Conservation (phyloP, 495 filamentous ascomycete species). For the Amorphotheca resinae region DNA sequence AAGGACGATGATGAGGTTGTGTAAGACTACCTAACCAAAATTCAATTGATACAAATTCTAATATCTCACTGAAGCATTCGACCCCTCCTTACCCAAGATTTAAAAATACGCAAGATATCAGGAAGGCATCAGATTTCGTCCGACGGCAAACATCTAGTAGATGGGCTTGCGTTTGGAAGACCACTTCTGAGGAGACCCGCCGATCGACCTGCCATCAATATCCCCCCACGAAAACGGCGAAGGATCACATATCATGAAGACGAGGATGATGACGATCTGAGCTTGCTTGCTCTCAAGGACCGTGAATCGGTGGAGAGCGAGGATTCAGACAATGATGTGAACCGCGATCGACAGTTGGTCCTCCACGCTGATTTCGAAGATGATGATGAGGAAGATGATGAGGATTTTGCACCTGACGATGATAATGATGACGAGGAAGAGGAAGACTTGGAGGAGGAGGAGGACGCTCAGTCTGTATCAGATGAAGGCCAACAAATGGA, state of each 20-base stretch:
- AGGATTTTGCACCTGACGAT: slow-evolving; percentile 17
- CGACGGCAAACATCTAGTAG: slow-evolving; percentile 73
- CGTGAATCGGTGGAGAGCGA: no score
- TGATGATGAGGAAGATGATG: slow-evolving; percentile 23
- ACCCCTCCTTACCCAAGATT: slow-evolving; percentile 61
- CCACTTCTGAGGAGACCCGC: slow-evolving; percentile 46
- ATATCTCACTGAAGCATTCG: slow-evolving; percentile 49
- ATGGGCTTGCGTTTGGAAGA: slow-evolving; percentile 80
- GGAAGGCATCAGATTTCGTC: slow-evolving; percentile 74
- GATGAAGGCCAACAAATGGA: slow-evolving; percentile 5
- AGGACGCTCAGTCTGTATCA: background rate
- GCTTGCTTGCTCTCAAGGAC: no score
- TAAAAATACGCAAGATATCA: slow-evolving; percentile 58
- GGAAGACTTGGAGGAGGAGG: slow-evolving; percentile 17
- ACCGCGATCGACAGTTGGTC: slow-evolving; percentile 8
- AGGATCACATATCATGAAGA: slow-evolving; percentile 35
- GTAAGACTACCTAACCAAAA: slow-evolving; percentile 36
- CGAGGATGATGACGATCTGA: slow-evolving; percentile 9
- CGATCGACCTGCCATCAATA: slow-evolving; percentile 54
- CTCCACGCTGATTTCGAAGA: slow-evolving; percentile 21
- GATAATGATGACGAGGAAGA: slow-evolving; percentile 22
- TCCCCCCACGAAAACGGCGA: slow-evolving; percentile 65
- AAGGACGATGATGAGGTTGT: slow-evolving; percentile 76
- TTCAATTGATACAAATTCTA: slow-evolving; percentile 6
- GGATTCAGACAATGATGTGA: slow-evolving; percentile 11